phyloP scores from a whole-genome alignment of 192 early-diverging fungal genomes.

The Coemansia sp. region DNA sequence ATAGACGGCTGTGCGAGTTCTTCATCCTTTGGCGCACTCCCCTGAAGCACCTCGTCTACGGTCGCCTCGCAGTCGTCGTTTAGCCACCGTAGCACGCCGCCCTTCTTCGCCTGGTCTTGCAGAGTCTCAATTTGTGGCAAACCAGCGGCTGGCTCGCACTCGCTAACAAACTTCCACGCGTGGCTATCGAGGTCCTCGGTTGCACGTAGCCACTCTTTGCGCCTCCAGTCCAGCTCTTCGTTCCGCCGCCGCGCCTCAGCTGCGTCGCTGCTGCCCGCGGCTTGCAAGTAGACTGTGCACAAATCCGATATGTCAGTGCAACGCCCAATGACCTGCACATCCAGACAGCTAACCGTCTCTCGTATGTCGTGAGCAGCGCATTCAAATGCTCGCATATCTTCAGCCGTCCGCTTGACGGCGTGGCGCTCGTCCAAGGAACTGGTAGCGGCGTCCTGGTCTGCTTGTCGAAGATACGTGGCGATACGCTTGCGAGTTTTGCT shows the following conservation, averaged over 20 bases:
- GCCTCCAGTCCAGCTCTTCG: constrained; percentile 39
- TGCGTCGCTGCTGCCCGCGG: constrained; percentile 17
- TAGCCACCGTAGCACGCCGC: constrained; percentile 49
- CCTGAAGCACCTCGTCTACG: constrained; percentile 11
- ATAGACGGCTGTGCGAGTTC: constrained; percentile 16
- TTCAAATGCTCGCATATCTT: constrained; percentile 60
- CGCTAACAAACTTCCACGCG: constrained; percentile 36
- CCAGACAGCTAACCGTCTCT: constrained; percentile 16
- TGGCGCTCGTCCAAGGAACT: constrained; percentile 58
- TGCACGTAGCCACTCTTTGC: constrained; percentile 29
- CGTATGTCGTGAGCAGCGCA: constrained; percentile 24
- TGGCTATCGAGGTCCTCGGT: constrained; percentile 20
- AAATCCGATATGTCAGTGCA: constrained; percentile 29
- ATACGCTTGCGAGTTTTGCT: constrained; percentile 28
- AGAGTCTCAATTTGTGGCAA: constrained; percentile 36
- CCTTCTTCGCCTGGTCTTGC: constrained; percentile 22
- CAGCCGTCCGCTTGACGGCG: constrained; percentile 57
- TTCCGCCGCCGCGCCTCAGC: constrained; percentile 39
- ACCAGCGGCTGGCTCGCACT: constrained; percentile 40
- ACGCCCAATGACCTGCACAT: constrained; percentile 21
- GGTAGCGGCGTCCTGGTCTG: constrained; percentile 17
- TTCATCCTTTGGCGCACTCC: neutral
- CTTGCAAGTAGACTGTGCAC: constrained; percentile 27
- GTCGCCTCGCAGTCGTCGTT: constrained; percentile 50
- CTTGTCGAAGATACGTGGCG: constrained; percentile 26